Base-by-base conservation (phyloP, 495 filamentous ascomycete genomes). In the Amphirosellinia nigrospora region DNA sequence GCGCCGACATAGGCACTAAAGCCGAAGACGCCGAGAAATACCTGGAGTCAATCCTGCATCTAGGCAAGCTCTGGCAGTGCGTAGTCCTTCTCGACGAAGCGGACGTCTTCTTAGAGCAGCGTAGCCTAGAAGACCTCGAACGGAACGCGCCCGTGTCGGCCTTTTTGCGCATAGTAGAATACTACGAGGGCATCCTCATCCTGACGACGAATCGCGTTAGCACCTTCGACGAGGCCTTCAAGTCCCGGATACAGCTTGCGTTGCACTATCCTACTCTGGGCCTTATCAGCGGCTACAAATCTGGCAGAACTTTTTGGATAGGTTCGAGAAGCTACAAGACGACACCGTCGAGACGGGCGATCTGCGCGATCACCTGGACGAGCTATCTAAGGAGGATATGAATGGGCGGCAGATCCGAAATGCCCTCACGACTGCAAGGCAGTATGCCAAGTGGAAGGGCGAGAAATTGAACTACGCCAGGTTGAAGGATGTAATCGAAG, bases 191-290 rank as follows among this genome's bases (percentile, higher is more conserved):
- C 4, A 79, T 82, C 30, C 71, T 82, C 21, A 76, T 82, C 45
- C 71, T 78, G 1, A 79, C 77, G n/a, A 76, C 78, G 21, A 84
- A 83, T 52, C 76, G 77, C 6, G 52, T 70, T 16, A 62, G 60
- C 11, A 43, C 43, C 0, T 80, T 86, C 43, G 84, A 86, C 64
- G 79, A 83, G 69, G 84, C 83, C 0, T 83, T 86, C 71, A 76
- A 79, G 53, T 82, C 80, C 1, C 80, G 83, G 32, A 80, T 86
- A 30, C 82, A 86, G 50, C 75, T 86, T 36, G 78, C 45, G 23
- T n/a, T 48, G 8, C 45, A 48, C n/a, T 48, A 48, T 48, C 79
- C 43, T 82, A 30, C 68, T 69, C 45, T 82, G 78, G 76, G 28
- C 6, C 60, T 43, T 69, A 73, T 4, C 68, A 73, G n/a, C 73